These are phyloP conservation scores for Sporothrix pallida DNA, from an alignment of 2,329 filamentous ascomycete species.

Conservation along the genomic window DNA sequence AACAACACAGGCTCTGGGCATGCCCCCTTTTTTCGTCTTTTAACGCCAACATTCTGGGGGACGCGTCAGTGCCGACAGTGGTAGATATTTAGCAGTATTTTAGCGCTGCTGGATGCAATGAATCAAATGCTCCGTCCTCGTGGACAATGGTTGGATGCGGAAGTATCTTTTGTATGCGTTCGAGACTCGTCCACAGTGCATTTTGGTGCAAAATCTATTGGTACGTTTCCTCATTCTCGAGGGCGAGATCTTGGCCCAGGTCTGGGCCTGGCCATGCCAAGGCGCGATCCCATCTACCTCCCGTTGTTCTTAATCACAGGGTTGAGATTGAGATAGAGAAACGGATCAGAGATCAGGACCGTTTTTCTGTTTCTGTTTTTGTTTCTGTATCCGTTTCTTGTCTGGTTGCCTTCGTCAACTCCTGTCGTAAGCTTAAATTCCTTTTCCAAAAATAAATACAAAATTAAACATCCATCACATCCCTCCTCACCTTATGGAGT, in stretches of 20 bases:
- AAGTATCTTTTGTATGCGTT: not conserved
- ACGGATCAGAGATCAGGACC: not conserved
- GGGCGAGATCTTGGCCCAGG: not conserved
- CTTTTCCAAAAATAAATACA: slow-evolving; percentile 8
- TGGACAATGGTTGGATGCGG: not conserved
- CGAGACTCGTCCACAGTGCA: not conserved
- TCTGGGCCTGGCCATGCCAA: slow-evolving; percentile 33
- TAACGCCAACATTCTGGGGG: slow-evolving; percentile 10
- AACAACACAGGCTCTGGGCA: not conserved
- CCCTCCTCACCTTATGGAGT: not conserved
- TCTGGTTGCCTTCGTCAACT: not conserved
- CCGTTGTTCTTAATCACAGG: slow-evolving; percentile 26
- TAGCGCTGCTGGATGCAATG: not conserved
- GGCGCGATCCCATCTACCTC: slow-evolving; percentile 24
- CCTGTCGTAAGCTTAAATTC: slow-evolving; percentile 18
- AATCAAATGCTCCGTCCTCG: no score
- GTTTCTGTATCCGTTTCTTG: no score
- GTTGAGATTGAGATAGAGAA: not conserved
- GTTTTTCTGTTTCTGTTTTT: no score
- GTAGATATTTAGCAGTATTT: not conserved
- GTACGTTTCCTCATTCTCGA: not conserved
- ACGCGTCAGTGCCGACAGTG: slow-evolving; percentile 7
- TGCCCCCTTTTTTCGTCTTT: not conserved
- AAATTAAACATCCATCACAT: not conserved
- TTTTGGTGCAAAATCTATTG: not conserved